Conservation (phyloP, 2,329 filamentous ascomycete species). For the Beauveria asiatica region DNA sequence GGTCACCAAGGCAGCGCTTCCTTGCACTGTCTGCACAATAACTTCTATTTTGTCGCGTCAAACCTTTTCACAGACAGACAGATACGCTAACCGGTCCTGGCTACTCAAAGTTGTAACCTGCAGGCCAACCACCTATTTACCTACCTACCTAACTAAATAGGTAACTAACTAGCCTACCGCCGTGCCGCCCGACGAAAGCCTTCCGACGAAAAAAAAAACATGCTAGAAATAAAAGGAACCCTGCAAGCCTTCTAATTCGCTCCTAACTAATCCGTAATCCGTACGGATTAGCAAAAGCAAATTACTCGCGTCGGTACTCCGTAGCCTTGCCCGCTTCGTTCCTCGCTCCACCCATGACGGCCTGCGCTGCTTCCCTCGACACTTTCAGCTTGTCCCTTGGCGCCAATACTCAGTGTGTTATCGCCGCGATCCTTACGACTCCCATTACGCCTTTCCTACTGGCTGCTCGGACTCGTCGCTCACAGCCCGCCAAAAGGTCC, state of each 20-base stretch:
- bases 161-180: neutral
- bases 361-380: neutral
- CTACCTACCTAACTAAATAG: neutral
- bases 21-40: neutral
- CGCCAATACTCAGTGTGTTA: neutral
- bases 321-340: neutral
- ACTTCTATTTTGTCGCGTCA: neutral
- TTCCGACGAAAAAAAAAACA: neutral
- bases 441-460: neutral
- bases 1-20: neutral
- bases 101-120: too few relatives aligned
- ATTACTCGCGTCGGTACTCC: neutral
- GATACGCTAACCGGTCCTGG: neutral
- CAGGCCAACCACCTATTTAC: too few relatives aligned
- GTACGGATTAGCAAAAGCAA: neutral
- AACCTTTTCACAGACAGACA: neutral
- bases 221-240: neutral
- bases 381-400: neutral
- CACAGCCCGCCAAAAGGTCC: neutral
- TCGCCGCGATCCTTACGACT: neutral
- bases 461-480: neutral
- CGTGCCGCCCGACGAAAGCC: neutral
- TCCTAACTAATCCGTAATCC: too few relatives aligned
- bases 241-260: neutral
- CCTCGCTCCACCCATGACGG: neutral